A percentile compares a stretch with the other conserved stretches of the same genome.
These are phyloP conservation scores for Nakazawaea ernobii DNA, from an alignment of 805 yeast genomes.

Conservation along the genomic window DNA sequence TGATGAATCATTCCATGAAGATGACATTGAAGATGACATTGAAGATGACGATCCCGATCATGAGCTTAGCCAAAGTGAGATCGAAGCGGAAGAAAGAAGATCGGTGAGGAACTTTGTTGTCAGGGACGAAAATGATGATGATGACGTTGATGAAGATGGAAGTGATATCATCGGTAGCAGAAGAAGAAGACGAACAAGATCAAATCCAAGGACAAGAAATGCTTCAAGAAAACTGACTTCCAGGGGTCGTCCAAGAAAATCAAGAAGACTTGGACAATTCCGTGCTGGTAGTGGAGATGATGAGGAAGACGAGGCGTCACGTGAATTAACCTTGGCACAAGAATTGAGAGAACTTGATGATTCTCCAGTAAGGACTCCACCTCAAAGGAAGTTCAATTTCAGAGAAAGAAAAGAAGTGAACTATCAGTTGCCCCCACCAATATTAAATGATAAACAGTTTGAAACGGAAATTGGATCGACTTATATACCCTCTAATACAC, in stretches of 20 bases:
- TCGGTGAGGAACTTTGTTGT: constrained; percentile 16
- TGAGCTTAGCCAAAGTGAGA: constrained; percentile 15
- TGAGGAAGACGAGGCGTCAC: constrained; percentile 16
- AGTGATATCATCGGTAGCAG: neutral
- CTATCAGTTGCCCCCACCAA: constrained; percentile 81
- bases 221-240: neutral
- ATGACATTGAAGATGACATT: constrained; percentile 16
- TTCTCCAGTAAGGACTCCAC: constrained; percentile 46
- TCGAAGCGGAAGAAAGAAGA: constrained; percentile 18
- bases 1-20: constrained; percentile 20
- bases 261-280: constrained; percentile 11
- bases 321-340: constrained; percentile 41
- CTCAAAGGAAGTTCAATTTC: constrained; percentile 39
- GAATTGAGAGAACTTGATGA: constrained; percentile 64
- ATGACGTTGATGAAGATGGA: constrained; percentile 15
- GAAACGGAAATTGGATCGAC: constrained; percentile 2
- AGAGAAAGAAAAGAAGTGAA: constrained; percentile 70
- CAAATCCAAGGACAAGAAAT: constrained; percentile 1
- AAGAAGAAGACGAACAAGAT: constrained; percentile 7
- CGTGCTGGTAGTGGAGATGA: constrained; percentile 15
- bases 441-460: constrained; percentile 36
- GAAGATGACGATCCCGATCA: constrained; percentile 19
- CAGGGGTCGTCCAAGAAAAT: constrained; percentile 4
- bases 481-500: constrained; percentile 10
- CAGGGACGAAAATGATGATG: constrained; percentile 18